Percentiles rank a stretch among this genome's conserved stretches.
These are phyloP conservation scores for Hygrocybe coccinea DNA, from an alignment of 768 basidiomycete genomes.

Conservation along the genomic window DNA sequence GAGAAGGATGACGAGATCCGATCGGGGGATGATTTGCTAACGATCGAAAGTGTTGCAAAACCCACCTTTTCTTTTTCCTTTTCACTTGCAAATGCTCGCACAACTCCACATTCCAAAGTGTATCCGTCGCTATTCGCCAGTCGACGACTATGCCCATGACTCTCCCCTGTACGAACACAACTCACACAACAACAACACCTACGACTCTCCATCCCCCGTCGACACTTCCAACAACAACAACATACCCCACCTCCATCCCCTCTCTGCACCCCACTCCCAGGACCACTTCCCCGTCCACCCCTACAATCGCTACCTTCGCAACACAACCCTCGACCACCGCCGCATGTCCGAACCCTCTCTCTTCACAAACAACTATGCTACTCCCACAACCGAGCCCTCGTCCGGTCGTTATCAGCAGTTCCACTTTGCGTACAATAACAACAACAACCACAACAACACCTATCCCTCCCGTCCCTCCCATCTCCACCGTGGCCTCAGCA, in stretches of 20 bases:
- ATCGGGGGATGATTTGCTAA: too few relatives aligned
- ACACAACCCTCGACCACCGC: conserved; percentile 48
- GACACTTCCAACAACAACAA: conserved; percentile 35
- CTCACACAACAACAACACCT: conserved; percentile 19
- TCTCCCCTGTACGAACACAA: too few relatives aligned
- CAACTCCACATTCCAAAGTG: too few relatives aligned
- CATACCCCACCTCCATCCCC: conserved; percentile 36
- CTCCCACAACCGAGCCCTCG: conserved; percentile 29
- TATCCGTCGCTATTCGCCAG: too few relatives aligned
- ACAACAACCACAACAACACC: too few relatives aligned
- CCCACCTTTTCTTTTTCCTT: conserved; percentile 5
- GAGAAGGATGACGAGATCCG: too few relatives aligned
- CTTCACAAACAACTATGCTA: conserved; percentile 36
- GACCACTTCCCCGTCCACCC: conserved; percentile 39
- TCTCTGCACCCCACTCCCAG: conserved; percentile 41
- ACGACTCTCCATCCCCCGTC: conserved; percentile 43
- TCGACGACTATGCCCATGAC: too few relatives aligned
- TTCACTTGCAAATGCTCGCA: conserved; percentile 26
- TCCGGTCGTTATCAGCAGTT: conserved; percentile 39
- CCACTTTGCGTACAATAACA: conserved; percentile 36
- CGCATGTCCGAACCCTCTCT: conserved; percentile 67
- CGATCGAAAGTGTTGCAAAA: background rate
- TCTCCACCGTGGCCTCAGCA: conserved; percentile 44
- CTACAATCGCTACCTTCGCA: conserved; percentile 37
- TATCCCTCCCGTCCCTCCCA: conserved; percentile 36